Evolutionary conservation across 2,329 filamentous ascomycete species (phyloP).

Genomic region (Ceratocystis huliohia): DNA sequence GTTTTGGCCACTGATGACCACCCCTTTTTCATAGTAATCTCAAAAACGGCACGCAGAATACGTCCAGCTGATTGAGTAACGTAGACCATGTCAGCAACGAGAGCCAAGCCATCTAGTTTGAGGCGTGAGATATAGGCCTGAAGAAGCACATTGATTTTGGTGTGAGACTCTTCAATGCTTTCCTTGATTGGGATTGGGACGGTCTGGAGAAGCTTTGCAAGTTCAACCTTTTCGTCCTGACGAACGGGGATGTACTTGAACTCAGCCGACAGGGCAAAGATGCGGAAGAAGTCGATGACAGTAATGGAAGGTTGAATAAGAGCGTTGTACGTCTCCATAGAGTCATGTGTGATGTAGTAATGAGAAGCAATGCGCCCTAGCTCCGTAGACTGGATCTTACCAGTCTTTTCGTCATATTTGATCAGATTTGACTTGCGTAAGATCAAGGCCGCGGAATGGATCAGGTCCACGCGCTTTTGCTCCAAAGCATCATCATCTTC

Average conservation of each 20-base stretch:
- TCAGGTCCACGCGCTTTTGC: conserved; percentile 92
- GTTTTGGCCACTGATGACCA: conserved; percentile 90
- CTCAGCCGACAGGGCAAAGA: conserved; percentile 91
- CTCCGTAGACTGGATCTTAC: conserved; percentile 79
- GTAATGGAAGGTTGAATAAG: conserved; percentile 88
- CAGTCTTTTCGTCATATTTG: conserved; percentile 91
- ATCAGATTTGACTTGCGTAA: conserved; percentile 78
- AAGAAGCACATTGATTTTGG: conserved; percentile 94
- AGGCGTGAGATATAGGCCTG: conserved; percentile 94
- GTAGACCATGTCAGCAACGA: conserved; percentile 98
- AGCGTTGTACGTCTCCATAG: conserved; percentile 94
- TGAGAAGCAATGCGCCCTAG: conserved; percentile 92
- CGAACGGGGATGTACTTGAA: conserved; percentile 98
- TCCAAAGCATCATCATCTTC: conserved; percentile 83
- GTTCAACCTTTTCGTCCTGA: conserved; percentile 92
- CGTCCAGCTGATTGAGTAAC: conserved; percentile 95
- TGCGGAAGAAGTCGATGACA: conserved; percentile 88
- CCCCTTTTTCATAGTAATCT: conserved; percentile 93
- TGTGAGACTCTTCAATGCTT: conserved; percentile 88
- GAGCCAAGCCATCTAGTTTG: conserved; percentile 79
- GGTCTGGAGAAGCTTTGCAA: conserved; percentile 76
- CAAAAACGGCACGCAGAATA: conserved; percentile 89
- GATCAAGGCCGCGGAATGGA: conserved; percentile 82
- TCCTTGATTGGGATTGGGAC: conserved; percentile 97
- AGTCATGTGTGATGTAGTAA: conserved; percentile 94